A percentile compares a stretch with the other conserved stretches of the same genome.
phyloP scores from a whole-genome alignment of 805 yeast species.

The Starmerella cellae region DNA sequence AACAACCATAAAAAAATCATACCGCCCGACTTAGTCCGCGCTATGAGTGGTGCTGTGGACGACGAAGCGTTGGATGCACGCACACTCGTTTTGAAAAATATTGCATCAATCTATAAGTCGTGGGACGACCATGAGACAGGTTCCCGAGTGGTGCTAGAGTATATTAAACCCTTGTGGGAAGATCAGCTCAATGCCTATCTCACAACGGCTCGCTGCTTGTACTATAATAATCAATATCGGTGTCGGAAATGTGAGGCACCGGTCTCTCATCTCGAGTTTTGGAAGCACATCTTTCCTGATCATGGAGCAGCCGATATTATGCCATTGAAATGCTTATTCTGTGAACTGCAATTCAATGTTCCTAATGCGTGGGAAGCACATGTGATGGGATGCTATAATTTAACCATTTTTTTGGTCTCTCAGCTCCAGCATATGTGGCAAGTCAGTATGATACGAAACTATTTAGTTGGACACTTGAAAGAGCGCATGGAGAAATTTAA shows the following conservation, averaged over 20 bases:
- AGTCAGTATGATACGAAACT: neutral
- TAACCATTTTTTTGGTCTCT: neutral
- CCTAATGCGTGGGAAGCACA: neutral
- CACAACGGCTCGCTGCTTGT: neutral
- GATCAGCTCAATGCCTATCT: neutral
- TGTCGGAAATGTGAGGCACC: neutral
- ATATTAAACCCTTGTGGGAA: neutral
- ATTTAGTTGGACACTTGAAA: neutral
- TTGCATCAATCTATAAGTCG: neutral
- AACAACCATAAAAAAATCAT: too few species aligned
- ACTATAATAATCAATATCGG: neutral
- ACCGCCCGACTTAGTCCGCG: neutral
- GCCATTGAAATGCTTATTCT: neutral
- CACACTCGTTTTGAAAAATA: neutral
- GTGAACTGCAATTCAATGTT: neutral
- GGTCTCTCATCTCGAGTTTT: neutral
- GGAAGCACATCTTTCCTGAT: neutral
- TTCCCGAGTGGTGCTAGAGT: neutral
- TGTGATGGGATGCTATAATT: neutral
- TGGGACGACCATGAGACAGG: neutral
- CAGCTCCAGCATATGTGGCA: neutral
- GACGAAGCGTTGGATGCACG: neutral
- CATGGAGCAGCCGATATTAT: neutral
- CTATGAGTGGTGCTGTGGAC: neutral
- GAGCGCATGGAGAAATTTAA: neutral